Evolutionary conservation across 1,284 basidiomycete species (phyloP).

Genomic region (Porodaedalea pini): DNA sequence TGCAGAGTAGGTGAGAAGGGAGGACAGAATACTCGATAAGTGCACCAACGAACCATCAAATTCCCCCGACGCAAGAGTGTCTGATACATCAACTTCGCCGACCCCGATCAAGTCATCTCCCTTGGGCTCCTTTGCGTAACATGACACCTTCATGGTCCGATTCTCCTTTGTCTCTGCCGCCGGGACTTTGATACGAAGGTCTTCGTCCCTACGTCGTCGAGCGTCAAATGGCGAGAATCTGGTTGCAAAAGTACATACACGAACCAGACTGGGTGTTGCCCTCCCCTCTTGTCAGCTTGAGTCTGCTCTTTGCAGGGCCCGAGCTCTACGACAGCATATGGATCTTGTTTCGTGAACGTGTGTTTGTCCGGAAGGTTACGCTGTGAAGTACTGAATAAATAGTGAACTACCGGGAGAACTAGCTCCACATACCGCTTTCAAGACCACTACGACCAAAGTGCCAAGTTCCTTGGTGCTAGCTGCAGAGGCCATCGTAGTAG

Average conservation of each 20-base stretch:
- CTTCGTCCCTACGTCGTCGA: conserved; percentile 52
- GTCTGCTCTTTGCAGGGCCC: conserved; percentile 52
- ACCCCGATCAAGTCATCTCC: conserved; percentile 60
- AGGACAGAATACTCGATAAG: conserved; percentile 1
- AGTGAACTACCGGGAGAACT: too few species aligned
- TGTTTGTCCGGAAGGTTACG: conserved; percentile 68
- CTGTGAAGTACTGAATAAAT: conserved; percentile 1
- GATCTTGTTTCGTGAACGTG: conserved; percentile 75
- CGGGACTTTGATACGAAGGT: conserved; percentile 58
- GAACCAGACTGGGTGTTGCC: conserved; percentile 71
- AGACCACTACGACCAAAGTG: conserved; percentile 67
- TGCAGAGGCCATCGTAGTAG: neutral
- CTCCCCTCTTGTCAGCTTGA: conserved; percentile 62
- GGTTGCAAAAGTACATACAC: neutral
- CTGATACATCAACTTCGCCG: conserved; percentile 58
- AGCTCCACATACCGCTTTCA: conserved; percentile 54
- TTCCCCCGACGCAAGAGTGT: conserved; percentile 66
- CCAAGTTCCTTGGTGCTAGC: conserved; percentile 46
- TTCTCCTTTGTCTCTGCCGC: conserved; percentile 43
- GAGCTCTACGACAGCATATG: conserved; percentile 50
- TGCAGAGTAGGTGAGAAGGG: conserved; percentile 27
- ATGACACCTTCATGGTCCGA: conserved; percentile 58
- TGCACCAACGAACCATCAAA: conserved; percentile 59
- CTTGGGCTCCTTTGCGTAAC: conserved; percentile 60
- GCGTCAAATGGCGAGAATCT: too few species aligned